Evolutionary conservation across 306 rosid genomes (phyloP).

Genomic region (Urtica urens): DNA sequence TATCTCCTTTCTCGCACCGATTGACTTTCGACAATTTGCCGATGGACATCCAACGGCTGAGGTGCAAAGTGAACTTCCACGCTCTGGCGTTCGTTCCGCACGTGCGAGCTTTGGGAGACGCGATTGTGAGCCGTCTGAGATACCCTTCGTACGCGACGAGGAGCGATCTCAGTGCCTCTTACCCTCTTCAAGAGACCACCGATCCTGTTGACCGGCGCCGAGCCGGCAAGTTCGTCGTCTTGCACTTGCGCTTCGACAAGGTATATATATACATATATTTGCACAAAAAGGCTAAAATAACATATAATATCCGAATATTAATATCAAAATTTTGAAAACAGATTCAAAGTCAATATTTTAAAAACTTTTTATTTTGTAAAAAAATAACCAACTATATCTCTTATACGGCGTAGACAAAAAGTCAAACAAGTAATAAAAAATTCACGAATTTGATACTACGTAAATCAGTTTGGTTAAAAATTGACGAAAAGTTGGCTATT

Average conservation of each 20-base stretch:
- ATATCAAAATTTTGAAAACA: no score
- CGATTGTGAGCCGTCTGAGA: conserved; percentile 68
- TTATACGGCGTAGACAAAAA: no score
- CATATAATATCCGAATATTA: no score
- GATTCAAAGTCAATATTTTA: no score
- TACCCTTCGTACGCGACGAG: conserved; percentile 29
- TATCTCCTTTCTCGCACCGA: conserved; percentile 94
- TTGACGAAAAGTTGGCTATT: neutral
- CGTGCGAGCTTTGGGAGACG: conserved; percentile 69
- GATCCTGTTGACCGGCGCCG: conserved; percentile 21
- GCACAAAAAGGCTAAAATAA: no score
- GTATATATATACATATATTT: no score
- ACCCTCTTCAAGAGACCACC: conserved; percentile 45
- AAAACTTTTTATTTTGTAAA: no score
- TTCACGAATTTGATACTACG: no score
- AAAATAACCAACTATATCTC: no score
- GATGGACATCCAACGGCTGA: conserved; percentile 75
- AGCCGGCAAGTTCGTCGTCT: conserved; percentile 66
- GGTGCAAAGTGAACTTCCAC: conserved; percentile 88
- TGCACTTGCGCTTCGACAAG: conserved; percentile 94
- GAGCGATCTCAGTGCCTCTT: conserved; percentile 26
- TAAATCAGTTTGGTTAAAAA: no score
- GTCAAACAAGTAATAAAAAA: no score
- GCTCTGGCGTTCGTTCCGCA: conserved; percentile 86
- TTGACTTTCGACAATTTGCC: conserved; percentile 84